These are phyloP conservation scores for Colletotrichum shisoi DNA, from an alignment of 2,329 filamentous ascomycete genomes.

Conservation along the genomic window DNA sequence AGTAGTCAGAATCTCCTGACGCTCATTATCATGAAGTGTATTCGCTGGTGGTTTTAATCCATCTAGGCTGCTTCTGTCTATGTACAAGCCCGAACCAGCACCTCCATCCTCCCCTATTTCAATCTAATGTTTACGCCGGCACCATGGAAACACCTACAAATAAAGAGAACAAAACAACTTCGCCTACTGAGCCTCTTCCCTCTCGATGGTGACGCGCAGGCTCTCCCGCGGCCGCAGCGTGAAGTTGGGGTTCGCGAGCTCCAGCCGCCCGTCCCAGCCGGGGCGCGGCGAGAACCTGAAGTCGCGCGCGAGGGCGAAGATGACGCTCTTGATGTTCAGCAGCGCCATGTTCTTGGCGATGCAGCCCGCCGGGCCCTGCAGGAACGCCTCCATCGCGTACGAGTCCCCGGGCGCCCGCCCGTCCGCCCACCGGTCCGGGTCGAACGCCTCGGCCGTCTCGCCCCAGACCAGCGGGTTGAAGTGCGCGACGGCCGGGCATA, in stretches of 20 bases:
- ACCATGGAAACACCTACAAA: neutral
- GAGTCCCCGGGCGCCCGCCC: slow-evolving; percentile 40
- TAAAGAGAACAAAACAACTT: neutral
- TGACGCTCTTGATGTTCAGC: slow-evolving; percentile 37
- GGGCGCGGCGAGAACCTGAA: slow-evolving; percentile 31
- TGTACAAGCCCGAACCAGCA: too few species aligned
- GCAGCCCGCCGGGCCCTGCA: slow-evolving; percentile 37
- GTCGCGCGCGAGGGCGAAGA: slow-evolving; percentile 28
- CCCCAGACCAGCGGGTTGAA: slow-evolving; percentile 46
- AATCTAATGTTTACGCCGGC: neutral
- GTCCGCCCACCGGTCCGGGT: slow-evolving; percentile 46
- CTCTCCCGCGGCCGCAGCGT: slow-evolving; percentile 36
- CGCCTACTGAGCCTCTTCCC: neutral
- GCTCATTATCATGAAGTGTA: neutral
- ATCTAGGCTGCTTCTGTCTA: neutral
- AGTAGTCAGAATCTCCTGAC: too few species aligned
- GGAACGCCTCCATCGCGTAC: slow-evolving; percentile 45
- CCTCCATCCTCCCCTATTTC: too few species aligned
- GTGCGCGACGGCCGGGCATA: slow-evolving; percentile 43
- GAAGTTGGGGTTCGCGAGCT: slow-evolving; percentile 38
- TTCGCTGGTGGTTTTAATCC: neutral
- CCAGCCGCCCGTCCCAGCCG: slow-evolving; percentile 14
- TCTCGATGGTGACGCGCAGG: slow-evolving; percentile 26
- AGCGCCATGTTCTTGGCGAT: slow-evolving; percentile 39
- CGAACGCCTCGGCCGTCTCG: slow-evolving; percentile 42